Base-by-base conservation (phyloP, 2,329 filamentous ascomycete species). In the Cytospora mali region DNA sequence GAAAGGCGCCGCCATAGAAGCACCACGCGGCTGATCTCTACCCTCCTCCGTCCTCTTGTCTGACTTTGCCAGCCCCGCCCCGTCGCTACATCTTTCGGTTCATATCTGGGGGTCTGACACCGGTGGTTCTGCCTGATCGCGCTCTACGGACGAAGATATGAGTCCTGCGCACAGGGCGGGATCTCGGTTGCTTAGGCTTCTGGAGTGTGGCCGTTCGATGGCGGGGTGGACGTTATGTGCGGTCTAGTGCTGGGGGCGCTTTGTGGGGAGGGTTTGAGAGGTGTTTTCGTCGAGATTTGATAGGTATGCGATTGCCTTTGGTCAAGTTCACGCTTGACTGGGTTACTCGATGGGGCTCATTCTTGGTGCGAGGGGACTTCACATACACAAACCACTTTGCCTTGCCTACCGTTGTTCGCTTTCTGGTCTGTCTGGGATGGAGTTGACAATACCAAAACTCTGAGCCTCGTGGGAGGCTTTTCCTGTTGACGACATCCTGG, bases 321-420 rank as follows among this genome's bases (percentile, higher is more conserved):
- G 61, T 42, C 58, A 46, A 54, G 68, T 67, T 68, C 70, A 70
- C 71, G 65, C 58, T 68, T 61, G 68, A 73, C 74, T 76, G 79
- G 84, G 91, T 97, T 96, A 98, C 94, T 97, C 93, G 93, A 98
- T 96, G 94, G 94, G 94, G 94, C 94, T 97, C 93, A 98, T 97
- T 97, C 92, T 97, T 90, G 94, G 93, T 85, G 90, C 93, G 93
- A 97, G 92, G 90, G 90, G 90, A 79, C 78, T 76, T 78, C 63
- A 62, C 49, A 46, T 9, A 29, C 2, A n/a, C 73, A 72, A 75
- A 62, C 42, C 84, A 71, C 73, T 71, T 39, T 23, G 16, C 16
- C 57, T 66, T 52, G 28, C 66, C n/a, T 62, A 13, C 50, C 55
- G 76, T 77, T 72, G 76, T 77, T 77, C 79, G 67, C 75, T 76